phyloP scores from a whole-genome alignment of 108 stramenopile species.

The Cafeteria roenbergensis region DNA sequence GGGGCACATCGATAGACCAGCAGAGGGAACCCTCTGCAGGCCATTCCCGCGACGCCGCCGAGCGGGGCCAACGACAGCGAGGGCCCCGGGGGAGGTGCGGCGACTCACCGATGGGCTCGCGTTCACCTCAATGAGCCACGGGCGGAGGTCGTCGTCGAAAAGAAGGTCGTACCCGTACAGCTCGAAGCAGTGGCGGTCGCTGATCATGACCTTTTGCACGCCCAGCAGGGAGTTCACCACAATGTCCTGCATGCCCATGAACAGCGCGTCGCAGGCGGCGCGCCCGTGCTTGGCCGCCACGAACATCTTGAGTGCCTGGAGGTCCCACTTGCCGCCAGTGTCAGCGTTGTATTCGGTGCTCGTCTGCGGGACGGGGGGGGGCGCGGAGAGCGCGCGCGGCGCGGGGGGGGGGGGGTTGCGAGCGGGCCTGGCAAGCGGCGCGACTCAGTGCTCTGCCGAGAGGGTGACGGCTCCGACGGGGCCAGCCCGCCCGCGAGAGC shows the following conservation, averaged over 20 bases:
- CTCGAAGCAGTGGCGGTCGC: constrained; percentile 56
- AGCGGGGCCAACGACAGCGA: too few species aligned
- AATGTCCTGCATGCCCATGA: constrained; percentile 39
- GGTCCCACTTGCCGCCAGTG: constrained; percentile 49
- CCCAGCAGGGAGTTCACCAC: constrained; percentile 31
- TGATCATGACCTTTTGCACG: constrained; percentile 49
- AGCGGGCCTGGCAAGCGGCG: too few species aligned
- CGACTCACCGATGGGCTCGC: constrained; percentile 35
- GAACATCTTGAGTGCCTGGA: constrained; percentile 40
- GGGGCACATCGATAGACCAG: too few species aligned
- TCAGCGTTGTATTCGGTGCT: constrained; percentile 42
- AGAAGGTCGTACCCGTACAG: constrained; percentile 54
- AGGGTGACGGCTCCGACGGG: too few species aligned
- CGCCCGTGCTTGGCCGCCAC: constrained; percentile 36
- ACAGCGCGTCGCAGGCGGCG: constrained; percentile 32
- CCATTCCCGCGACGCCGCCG: too few species aligned
- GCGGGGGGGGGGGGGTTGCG: too few species aligned
- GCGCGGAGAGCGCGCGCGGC: too few species aligned
- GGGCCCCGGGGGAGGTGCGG: too few species aligned
- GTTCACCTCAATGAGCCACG: constrained; percentile 54
- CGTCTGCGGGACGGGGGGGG: too few species aligned
- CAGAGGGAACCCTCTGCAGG: too few species aligned
- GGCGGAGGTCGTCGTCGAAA: constrained; percentile 43
- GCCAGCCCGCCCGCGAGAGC: too few species aligned
- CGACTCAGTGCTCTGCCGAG: too few species aligned